A percentile compares a stretch with the other conserved stretches of the same genome.
Conservation (phyloP, 257 asterid species). For the Apocynum venetum region DNA sequence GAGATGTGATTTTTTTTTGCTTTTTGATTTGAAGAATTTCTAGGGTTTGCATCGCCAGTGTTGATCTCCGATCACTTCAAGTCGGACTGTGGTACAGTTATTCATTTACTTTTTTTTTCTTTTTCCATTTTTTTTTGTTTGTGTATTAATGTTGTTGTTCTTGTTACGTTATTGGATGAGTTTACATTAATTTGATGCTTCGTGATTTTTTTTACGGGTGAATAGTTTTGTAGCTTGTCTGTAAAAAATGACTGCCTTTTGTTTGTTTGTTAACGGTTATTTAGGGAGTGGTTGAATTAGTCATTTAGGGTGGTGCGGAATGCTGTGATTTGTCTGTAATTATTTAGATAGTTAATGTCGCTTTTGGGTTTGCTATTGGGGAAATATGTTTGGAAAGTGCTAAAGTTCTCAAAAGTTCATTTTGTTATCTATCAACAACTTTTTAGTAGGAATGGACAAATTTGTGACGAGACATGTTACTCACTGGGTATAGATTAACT, state of each 20-base stretch:
- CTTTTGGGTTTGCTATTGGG: not conserved
- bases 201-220: not conserved
- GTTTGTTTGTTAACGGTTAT: not conserved
- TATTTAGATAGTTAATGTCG: not conserved
- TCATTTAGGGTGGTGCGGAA: not conserved
- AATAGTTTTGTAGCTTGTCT: no score
- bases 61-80: slow-evolving; percentile 2
- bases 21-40: not conserved
- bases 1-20: not conserved
- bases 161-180: not conserved
- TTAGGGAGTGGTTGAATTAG: not conserved
- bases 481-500: not conserved
- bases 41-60: not conserved
- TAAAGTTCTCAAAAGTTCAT: not conserved
- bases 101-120: not conserved
- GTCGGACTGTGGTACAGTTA: not conserved
- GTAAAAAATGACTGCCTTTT: not conserved
- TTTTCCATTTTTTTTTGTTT: not conserved
- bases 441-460: not conserved
- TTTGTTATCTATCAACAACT: not conserved
- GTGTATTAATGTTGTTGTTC: not conserved
- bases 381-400: not conserved
- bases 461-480: not conserved
- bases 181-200: not conserved
- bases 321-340: not conserved